Conservation (phyloP, 441 rosid species). For the Populus tomentosa region DNA sequence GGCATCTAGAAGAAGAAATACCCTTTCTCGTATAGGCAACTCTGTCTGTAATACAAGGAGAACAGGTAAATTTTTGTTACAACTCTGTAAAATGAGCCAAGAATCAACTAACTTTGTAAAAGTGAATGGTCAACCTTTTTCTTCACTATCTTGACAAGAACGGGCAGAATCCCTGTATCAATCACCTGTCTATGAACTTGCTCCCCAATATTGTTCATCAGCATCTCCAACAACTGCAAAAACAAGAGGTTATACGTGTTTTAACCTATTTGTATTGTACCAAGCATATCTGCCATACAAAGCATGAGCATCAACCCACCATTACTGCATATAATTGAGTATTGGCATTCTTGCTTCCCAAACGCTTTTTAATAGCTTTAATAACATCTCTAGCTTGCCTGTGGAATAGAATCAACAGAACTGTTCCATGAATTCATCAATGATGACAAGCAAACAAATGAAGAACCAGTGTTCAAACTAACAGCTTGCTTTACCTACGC, state of each 20-base stretch:
- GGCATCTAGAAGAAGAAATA: constrained; percentile 96
- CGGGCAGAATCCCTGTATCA: constrained; percentile 66
- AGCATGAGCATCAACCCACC: constrained; percentile 42
- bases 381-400: constrained; percentile 84
- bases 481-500: not conserved
- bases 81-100: constrained; percentile 1
- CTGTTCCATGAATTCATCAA: constrained; percentile 10
- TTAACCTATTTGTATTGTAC: not conserved
- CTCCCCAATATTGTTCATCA: constrained; percentile 95
- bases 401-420: constrained; percentile 25
- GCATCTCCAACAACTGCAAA: constrained; percentile 87
- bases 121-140: constrained; percentile 67
- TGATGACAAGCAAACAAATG: not conserved
- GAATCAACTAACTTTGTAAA: not conserved
- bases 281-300: not conserved
- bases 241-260: constrained; percentile 3
- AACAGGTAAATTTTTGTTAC: not conserved
- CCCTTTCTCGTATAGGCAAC: constrained; percentile 81
- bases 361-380: constrained; percentile 83
- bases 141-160: constrained; percentile 92
- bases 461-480: not conserved
- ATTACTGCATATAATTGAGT: constrained; percentile 77
- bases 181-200: constrained; percentile 73
- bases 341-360: constrained; percentile 70
- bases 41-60: constrained; percentile 58